Base-by-base conservation (phyloP, 768 basidiomycete species). In the Lactifluus pinguis region DNA sequence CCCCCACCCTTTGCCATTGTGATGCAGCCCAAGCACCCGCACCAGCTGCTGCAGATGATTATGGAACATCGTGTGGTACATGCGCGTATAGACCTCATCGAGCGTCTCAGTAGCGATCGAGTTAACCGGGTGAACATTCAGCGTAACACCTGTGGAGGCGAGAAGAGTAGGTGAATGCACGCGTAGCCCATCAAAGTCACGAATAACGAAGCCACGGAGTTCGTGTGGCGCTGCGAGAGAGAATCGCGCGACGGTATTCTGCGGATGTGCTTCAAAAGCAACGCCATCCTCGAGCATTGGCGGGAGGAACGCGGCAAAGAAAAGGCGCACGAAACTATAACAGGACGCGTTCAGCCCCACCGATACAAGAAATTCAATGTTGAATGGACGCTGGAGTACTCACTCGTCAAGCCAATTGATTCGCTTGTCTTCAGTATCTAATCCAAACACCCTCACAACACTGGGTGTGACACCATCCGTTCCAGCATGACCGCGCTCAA, bases 41-140 rank as follows among this genome's bases (percentile, higher is more conserved):
- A 83, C 79, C 47, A 83, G 76, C 61, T 80, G 81, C 65, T 84
- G 83, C 32, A 84, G 71, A 53, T 84, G 82, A 62, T 82, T 83
- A 70, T 83, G 80, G 55, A 83, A 75, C 61, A 80, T 73, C 2
- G 81, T 79, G 71, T 83, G 82, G 64, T 83, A 83, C 76, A 81
- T 79, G 55, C 79, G 74, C 41, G 75, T 77, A 64, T 83, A 82
- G 44, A 83, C 81, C 38, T 82, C 82, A 51, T 83, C 79, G 39
- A 81, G 69, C 39, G 78, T 77, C 3, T 73, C 67, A 9, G 80
- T 79, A 36, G 80, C 74, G 58, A 83, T 79, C 25, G 63, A 62
- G 25, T 68, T 65, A 19, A 56, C 64, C 3, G 25, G 78, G 77
- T 77, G 68, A 51, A 76, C 79, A 58, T 80, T 78, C 4, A 80